phyloP scores from a whole-genome alignment of 108 stramenopile species.

The Nannochloropsis gaditana region DNA sequence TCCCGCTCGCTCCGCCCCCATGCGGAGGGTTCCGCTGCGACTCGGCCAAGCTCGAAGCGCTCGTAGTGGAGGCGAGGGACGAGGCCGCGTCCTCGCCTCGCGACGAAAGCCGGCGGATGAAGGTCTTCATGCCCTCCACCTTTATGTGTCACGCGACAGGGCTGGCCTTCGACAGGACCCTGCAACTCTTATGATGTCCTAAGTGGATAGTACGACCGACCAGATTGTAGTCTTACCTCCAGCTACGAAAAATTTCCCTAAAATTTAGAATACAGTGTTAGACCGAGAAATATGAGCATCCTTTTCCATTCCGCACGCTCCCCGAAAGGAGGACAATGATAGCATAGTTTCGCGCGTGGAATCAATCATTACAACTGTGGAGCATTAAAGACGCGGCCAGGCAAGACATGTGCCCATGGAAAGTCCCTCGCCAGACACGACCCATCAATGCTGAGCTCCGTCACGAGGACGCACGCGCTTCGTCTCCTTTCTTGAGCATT shows the following conservation, averaged over 20 bases:
- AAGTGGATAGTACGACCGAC: too few relatives aligned
- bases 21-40: background rate
- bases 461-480: too few relatives aligned
- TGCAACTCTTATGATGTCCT: too few relatives aligned
- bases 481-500: too few relatives aligned
- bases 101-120: background rate
- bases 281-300: too few relatives aligned
- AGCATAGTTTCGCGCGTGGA: background rate
- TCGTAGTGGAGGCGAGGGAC: background rate
- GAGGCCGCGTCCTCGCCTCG: background rate
- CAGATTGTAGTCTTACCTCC: too few relatives aligned
- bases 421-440: slow-evolving; percentile 11
- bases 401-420: background rate
- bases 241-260: too few relatives aligned
- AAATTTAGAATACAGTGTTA: too few relatives aligned
- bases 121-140: background rate
- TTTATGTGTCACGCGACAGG: background rate
- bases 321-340: too few relatives aligned
- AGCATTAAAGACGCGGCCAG: background rate
- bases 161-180: too few relatives aligned
- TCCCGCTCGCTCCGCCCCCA: background rate
- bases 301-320: too few relatives aligned
- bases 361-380: background rate
- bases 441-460: background rate
- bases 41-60: background rate